A percentile compares a stretch with the other conserved stretches of the same genome.
Evolutionary conservation across 1,139 yeast species (phyloP).

Genomic region (Magnusiomyces tetraspermus): DNA sequence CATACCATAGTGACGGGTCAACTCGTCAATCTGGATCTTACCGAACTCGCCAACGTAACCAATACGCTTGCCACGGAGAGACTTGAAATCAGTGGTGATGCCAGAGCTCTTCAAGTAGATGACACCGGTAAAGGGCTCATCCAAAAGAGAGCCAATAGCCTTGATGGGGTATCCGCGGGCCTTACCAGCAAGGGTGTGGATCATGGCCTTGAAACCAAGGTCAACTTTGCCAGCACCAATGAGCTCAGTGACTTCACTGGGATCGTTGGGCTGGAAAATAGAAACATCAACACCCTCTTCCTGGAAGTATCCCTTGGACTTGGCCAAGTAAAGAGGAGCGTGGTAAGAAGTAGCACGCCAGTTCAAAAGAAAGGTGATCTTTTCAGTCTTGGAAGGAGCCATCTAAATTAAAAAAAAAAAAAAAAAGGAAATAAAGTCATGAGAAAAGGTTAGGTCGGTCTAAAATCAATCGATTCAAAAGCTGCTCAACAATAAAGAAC

Average conservation of each 20-base stretch:
- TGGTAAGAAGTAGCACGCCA: constrained; percentile 55
- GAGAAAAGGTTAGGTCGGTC: neutral
- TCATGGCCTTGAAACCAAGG: constrained; percentile 55
- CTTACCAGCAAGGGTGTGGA: constrained; percentile 48
- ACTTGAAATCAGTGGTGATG: constrained; percentile 42
- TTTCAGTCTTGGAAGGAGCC: constrained; percentile 32
- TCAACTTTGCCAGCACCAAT: constrained; percentile 50
- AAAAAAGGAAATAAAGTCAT: neutral
- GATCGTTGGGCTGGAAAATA: constrained; percentile 48
- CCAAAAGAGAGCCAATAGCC: constrained; percentile 46
- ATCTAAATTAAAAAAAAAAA: constrained; percentile 18
- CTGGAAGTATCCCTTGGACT: constrained; percentile 42
- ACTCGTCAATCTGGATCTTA: constrained; percentile 48
- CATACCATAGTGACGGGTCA: constrained; percentile 48
- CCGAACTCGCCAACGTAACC: constrained; percentile 56
- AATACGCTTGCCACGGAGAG: constrained; percentile 45
- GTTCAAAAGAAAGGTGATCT: constrained; percentile 45
- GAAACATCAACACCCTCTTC: constrained; percentile 46
- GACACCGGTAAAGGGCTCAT: constrained; percentile 51
- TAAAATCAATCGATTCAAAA: neutral
- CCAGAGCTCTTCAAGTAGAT: constrained; percentile 45
- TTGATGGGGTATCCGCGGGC: constrained; percentile 53
- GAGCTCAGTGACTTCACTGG: constrained; percentile 50
- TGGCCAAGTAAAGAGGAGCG: constrained; percentile 45
- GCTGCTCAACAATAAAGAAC: constrained; percentile 1